phyloP scores from a whole-genome alignment of 192 early-diverging fungal species.

The Kappamyces sp. region DNA sequence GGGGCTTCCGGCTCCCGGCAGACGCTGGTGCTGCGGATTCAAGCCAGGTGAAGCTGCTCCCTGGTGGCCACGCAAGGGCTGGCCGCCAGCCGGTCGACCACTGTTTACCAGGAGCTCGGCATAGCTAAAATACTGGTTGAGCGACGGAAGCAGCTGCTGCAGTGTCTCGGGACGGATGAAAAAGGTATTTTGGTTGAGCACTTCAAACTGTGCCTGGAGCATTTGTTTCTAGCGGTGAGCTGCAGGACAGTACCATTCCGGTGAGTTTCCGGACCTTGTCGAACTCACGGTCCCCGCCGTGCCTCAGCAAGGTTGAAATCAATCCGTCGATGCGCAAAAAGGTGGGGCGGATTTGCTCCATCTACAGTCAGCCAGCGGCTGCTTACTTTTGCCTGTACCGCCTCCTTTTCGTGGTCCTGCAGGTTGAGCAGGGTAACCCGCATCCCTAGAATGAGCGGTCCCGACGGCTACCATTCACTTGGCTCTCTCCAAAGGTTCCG shows the following conservation, averaged over 20 bases:
- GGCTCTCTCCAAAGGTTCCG: too few relatives aligned
- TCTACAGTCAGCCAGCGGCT: background rate
- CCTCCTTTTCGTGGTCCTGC: constrained; percentile 5
- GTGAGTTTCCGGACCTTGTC: constrained; percentile 7
- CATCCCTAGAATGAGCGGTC: background rate
- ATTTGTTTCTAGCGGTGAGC: constrained; percentile 2
- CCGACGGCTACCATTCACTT: too few relatives aligned
- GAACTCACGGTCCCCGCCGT: constrained; percentile 7
- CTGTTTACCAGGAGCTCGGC: constrained; percentile 4
- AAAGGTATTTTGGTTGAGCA: constrained; percentile 5
- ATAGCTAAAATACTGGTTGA: constrained; percentile 13
- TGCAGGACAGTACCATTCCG: background rate
- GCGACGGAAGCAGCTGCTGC: constrained; percentile 2
- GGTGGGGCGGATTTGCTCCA: constrained; percentile 9
- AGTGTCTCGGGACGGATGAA: constrained; percentile 15
- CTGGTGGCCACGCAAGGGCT: background rate
- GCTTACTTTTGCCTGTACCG: constrained; percentile 5
- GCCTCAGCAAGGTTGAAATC: constrained; percentile 1
- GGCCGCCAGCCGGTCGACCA: background rate
- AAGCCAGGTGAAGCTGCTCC: background rate
- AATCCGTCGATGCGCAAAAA: background rate
- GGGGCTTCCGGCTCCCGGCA: background rate
- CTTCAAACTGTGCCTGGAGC: constrained; percentile 14
- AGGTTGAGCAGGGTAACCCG: constrained; percentile 12
- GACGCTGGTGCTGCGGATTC: background rate